Conservation (phyloP, 2,329 filamentous ascomycete species). For the Penicillium griseofulvum region DNA sequence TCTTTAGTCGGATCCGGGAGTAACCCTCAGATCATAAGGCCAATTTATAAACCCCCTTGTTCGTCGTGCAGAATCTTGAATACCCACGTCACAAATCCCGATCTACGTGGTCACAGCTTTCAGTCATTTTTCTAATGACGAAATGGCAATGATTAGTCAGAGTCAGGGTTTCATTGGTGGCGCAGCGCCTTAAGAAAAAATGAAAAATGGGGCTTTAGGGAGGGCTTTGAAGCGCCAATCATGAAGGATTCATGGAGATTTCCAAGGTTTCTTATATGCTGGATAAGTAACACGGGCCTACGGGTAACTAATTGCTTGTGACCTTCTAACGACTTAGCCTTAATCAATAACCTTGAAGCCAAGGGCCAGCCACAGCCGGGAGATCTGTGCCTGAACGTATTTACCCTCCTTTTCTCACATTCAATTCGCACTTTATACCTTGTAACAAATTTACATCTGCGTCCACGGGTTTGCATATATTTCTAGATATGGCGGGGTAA, state of each 20-base stretch:
- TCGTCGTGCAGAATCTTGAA: conserved; percentile 4
- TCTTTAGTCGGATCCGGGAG: not conserved
- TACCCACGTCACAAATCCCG: conserved; percentile 6
- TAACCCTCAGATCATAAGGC: not conserved
- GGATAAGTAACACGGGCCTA: not conserved
- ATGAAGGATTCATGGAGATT: not conserved
- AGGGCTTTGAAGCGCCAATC: not conserved
- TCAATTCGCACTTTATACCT: not conserved
- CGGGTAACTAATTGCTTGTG: conserved; percentile 2
- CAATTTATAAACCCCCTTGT: conserved; percentile 1
- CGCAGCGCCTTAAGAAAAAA: not conserved
- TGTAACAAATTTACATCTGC: no score
- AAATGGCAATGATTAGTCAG: conserved; percentile 7
- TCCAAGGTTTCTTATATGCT: not conserved
- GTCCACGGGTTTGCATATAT: no score
- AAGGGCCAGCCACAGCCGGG: conserved; percentile 8
- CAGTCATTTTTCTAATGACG: conserved; percentile 4
- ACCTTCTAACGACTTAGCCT: not conserved
- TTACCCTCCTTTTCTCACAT: not conserved
- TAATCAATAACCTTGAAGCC: not conserved
- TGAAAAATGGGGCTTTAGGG: not conserved
- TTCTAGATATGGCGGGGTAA: conserved; percentile 2
- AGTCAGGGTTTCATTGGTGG: conserved; percentile 1
- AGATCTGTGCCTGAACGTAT: conserved; percentile 1
- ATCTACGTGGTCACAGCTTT: conserved; percentile 1